Evolutionary conservation across 2,329 filamentous ascomycete species (phyloP), one percentile per base, ranked within the genome.

Genomic region (Basipetospora sp.): DNA sequence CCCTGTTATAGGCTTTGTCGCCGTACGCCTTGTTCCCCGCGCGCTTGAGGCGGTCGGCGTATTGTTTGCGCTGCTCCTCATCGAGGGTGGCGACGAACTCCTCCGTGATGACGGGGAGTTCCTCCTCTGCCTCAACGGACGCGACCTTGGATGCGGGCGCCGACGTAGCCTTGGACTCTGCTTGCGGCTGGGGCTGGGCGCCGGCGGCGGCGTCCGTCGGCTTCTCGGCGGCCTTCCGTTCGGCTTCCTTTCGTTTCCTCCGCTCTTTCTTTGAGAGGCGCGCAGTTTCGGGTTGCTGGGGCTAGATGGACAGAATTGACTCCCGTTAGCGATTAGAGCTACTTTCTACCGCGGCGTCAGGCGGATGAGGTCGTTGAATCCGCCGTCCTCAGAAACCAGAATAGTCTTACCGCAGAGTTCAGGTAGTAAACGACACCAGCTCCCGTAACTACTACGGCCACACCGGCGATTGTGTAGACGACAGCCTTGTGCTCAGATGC

Each of bases 11-110:
- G 53, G 93, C 82, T 64, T 94, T 96, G 48, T 78, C 77, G 43
- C 85, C 86, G 53, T 94, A 98, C 6, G 90, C 85, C 63, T 90
- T 92, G 70, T 98, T 98, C 43, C 90, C 90, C 19, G 83, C 82
- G 43, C 83, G 84, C 69, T 98, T 98, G 48, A 98, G 67, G 65
- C 93, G 92, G 41, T 77, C 77, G 25, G 90, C 86, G 58, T 83
- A 90, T 41, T 85, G 77, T 56, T 87, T 86, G 47, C 84, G 78
- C 56, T 93, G 76, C 60, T 88, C 57, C 34, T 63, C 55, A 42
- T 63, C 65, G 39, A 72, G 57, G 32, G 47, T 55, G 48, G 56
- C 56, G 44, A 77, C 71, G 8, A 64, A 68, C n/a, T 57, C 51
- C 54, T 77, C 74, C 50, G 68, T 62, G 45, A 76, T 62, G 44